Percentiles rank a stretch among this genome's conserved stretches.
These are phyloP conservation scores for Candida odintsovae DNA, from an alignment of 805 yeast genomes.

Conservation along the genomic window DNA sequence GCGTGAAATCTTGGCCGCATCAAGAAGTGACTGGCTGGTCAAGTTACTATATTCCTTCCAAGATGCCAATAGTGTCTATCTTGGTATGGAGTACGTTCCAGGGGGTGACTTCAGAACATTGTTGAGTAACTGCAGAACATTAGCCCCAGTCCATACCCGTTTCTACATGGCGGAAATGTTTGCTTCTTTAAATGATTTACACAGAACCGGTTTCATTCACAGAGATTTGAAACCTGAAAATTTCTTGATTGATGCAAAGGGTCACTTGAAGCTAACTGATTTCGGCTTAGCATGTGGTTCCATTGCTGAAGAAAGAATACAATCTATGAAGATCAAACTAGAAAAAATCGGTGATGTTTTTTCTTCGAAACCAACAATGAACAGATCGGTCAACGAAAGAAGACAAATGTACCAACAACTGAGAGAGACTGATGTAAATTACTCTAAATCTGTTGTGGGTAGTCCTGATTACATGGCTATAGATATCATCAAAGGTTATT, in stretches of 20 bases:
- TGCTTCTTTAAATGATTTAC: conserved; percentile 87
- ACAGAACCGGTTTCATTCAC: conserved; percentile 92
- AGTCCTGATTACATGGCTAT: conserved; percentile 99
- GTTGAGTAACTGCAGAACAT: conserved; percentile 85
- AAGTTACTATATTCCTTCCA: conserved; percentile 92
- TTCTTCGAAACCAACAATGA: conserved; percentile 41
- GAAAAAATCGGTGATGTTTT: conserved; percentile 73
- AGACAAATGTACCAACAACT: conserved; percentile 78
- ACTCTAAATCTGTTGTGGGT: conserved; percentile 95
- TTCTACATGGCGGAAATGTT: conserved; percentile 97
- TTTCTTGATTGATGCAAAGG: conserved; percentile 81
- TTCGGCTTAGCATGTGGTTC: conserved; percentile 97
- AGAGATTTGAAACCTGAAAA: conserved; percentile 96
- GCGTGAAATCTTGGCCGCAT: conserved; percentile 93
- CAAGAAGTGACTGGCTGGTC: conserved; percentile 94
- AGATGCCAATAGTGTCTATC: conserved; percentile 79
- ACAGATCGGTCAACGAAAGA: conserved; percentile 79
- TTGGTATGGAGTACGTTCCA: conserved; percentile 99
- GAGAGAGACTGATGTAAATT: conserved; percentile 69
- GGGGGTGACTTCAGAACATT: conserved; percentile 98
- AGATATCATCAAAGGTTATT: conserved; percentile 82
- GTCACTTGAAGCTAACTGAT: conserved; percentile 91
- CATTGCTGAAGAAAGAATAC: conserved; percentile 87
- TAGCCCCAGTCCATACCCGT: conserved; percentile 92
- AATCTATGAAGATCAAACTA: conserved; percentile 73